These are phyloP conservation scores for Fusarium dlaminii DNA, from an alignment of 2,329 filamentous ascomycete species.

Conservation along the genomic window DNA sequence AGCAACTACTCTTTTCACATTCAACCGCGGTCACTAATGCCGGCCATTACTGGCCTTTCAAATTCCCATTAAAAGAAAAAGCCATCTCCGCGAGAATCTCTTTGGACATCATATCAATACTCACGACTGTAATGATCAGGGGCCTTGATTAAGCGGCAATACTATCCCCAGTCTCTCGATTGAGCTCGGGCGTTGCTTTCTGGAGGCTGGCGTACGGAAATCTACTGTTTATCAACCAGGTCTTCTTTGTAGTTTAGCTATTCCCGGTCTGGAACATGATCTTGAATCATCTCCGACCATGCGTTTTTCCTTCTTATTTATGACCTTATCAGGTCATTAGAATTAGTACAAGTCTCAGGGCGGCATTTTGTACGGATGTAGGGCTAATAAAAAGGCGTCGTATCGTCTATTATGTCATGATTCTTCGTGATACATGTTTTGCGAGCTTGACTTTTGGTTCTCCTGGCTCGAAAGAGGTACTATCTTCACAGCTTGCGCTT, in stretches of 20 bases:
- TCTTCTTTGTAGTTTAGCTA: slow-evolving; percentile 41
- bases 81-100: slow-evolving; percentile 27
- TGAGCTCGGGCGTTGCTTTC: slow-evolving; percentile 29
- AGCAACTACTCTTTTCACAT: slow-evolving; percentile 24
- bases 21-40: slow-evolving; percentile 37
- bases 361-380: slow-evolving; percentile 33
- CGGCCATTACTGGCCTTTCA: slow-evolving; percentile 34
- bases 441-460: neutral
- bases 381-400: slow-evolving; percentile 35
- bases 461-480: neutral
- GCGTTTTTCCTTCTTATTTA: slow-evolving; percentile 23
- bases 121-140: slow-evolving; percentile 46
- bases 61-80: slow-evolving; percentile 11
- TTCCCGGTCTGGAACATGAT: slow-evolving; percentile 25
- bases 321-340: slow-evolving; percentile 19
- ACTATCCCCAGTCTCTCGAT: slow-evolving; percentile 22
- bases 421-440: slow-evolving; percentile 42
- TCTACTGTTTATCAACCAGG: slow-evolving; percentile 38
- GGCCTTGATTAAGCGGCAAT: slow-evolving; percentile 31
- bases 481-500: slow-evolving; percentile 61
- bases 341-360: slow-evolving; percentile 8
- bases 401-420: slow-evolving; percentile 43
- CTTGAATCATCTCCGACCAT: slow-evolving; percentile 24
- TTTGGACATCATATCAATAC: slow-evolving; percentile 29
- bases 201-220: slow-evolving; percentile 40